Conservation (phyloP, 805 yeast species). For the Scheffersomyces ergatensis region DNA sequence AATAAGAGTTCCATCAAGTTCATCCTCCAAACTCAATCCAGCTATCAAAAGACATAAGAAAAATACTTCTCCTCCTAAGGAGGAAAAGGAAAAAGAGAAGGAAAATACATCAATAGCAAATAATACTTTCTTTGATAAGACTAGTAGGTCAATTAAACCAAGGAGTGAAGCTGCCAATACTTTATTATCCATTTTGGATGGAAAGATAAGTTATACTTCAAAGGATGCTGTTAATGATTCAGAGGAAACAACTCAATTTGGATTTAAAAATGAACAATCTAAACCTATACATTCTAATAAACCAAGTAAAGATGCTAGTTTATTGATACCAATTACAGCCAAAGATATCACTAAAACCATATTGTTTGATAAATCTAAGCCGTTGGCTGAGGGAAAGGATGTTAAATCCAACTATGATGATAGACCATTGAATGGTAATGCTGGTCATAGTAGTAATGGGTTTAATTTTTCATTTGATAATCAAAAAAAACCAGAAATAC, state of each 20-base stretch:
- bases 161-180: slow-evolving; percentile 37
- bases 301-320: background rate
- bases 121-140: slow-evolving; percentile 3
- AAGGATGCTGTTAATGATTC: background rate
- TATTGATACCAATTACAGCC: slow-evolving; percentile 19
- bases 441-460: background rate
- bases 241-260: slow-evolving; percentile 2
- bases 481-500: no score
- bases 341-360: slow-evolving; percentile 36
- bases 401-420: background rate
- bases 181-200: slow-evolving; percentile 37
- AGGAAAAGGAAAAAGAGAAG: background rate
- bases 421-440: background rate
- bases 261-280: background rate
- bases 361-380: slow-evolving; percentile 29
- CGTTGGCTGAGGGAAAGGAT: slow-evolving; percentile 7
- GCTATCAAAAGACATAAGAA: slow-evolving; percentile 3
- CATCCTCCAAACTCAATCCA: slow-evolving; percentile 4
- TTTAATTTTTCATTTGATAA: background rate
- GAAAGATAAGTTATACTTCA: slow-evolving; percentile 5
- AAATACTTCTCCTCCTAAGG: background rate
- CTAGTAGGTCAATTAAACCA: slow-evolving; percentile 4
- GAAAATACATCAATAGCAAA: background rate
- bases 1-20: slow-evolving; percentile 28
- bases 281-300: no score